Evolutionary conservation across 164 flowering plant genomes (phyloP), one percentile per base, ranked within the genome.

Genomic region (Nymphaea colorata): DNA sequence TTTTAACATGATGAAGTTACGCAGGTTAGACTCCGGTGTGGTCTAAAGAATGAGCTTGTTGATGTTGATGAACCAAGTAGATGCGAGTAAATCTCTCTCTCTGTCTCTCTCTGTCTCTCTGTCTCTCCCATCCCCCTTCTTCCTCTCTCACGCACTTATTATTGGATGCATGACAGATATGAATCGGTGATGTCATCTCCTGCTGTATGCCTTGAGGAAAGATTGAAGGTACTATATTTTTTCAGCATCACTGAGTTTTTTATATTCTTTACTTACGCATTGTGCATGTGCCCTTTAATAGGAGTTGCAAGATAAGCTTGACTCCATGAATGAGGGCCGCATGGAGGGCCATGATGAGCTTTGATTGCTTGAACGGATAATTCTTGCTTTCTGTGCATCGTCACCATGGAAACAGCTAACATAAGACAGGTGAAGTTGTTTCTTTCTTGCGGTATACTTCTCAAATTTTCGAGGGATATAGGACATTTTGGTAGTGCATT

Each of bases 41-140:
- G 99, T 44, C 68, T 94, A 83, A 83, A 79, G 51, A 85, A 85
- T 77, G 99, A 90, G 82, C 79, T 90, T 14, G 59, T 88, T 43
- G 96, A 90, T 79, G 89, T 94, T 44, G 96, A 87, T 71, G 99
- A 91, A 78, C 99, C 99, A 69, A 94, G 99, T 76, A 96, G 99
- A 53, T 94, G 99, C 96, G 99, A 94, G 99, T 94, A 87, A 78
- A 82, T 55, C 16, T 55, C 16, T 16, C 10, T 61, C 64, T n/a
- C 64, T 36, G 63, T 44, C 69, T 67, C 64, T 69, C 65, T 43
- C 72, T 74, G 18, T 64, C 43, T 25, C 44, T 44, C 55, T 42
- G 47, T 7, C n/a, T 44, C 3, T 17, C 43, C 7, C 59, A 25
- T 43, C 12, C 44, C 5, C 55, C 42, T 57, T 47, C 44, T 0